These are phyloP conservation scores for Rachicladosporium sp. DNA, from an alignment of 2,329 filamentous ascomycete species.

Conservation along the genomic window DNA sequence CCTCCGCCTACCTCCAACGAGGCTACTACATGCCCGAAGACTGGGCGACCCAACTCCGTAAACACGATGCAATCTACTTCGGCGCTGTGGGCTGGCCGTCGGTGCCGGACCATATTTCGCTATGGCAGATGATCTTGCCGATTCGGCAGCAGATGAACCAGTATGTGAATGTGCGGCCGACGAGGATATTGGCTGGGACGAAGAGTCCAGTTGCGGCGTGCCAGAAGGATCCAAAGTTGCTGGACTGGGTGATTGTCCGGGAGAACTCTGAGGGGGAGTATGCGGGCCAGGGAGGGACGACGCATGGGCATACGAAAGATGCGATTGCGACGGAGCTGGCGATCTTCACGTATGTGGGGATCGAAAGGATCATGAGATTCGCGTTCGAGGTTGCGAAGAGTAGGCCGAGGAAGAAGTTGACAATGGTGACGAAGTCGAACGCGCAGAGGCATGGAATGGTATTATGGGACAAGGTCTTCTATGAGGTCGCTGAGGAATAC, in stretches of 20 bases:
- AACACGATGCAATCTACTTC: constrained; percentile 45
- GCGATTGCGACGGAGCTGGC: constrained; percentile 35
- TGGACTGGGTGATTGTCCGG: constrained; percentile 37
- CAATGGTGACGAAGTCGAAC: constrained; percentile 39
- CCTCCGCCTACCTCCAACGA: constrained; percentile 36
- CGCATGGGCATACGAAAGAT: constrained; percentile 28
- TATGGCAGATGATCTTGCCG: constrained; percentile 55
- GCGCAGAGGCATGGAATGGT: constrained; percentile 39
- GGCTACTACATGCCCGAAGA: constrained; percentile 43
- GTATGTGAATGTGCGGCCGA: constrained; percentile 54
- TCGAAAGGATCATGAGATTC: constrained; percentile 37
- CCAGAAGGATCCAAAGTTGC: constrained; percentile 21
- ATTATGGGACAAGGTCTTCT: constrained; percentile 36
- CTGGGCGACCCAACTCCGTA: constrained; percentile 37
- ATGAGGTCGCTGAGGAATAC: constrained; percentile 34
- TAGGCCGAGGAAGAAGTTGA: constrained; percentile 33
- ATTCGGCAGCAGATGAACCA: constrained; percentile 57
- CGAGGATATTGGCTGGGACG: constrained; percentile 31
- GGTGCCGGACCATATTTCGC: constrained; percentile 54
- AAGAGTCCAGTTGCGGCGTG: constrained; percentile 28
- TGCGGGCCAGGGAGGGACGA: constrained; percentile 34
- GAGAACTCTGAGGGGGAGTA: constrained; percentile 40
- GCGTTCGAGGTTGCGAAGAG: constrained; percentile 34
- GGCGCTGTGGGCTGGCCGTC: constrained; percentile 49
- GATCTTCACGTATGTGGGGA: constrained; percentile 34